Evolutionary conservation across 768 basidiomycete species (phyloP), one percentile per base, ranked within the genome.

Genomic region (Rhodotorula toruloides): DNA sequence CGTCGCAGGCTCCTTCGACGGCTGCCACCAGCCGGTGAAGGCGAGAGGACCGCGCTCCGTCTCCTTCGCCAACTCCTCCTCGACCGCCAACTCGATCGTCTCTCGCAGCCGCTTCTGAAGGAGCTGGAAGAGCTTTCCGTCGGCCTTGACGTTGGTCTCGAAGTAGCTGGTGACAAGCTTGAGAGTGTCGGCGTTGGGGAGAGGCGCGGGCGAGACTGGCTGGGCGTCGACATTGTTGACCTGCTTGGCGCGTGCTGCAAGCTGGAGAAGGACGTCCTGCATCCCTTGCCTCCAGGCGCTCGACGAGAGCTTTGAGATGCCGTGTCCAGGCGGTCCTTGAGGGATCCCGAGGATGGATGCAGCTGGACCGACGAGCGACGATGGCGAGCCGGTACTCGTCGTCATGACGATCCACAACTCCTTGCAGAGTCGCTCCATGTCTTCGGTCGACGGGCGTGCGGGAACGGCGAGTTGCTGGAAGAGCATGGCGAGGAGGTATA

Each of bases 401-500:
- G 47, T 27, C 59, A 73, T 85, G 48, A 82, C 84, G 74, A 86
- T 87, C 75, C 86, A 83, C 68, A 91, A 84, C 78, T 91, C 89
- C 71, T 82, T 81, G 77, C 90, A 88, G 53, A 91, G 78, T 69
- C 79, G 80, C 67, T 82, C 75, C 66, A 90, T 77, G 46, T 85
- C 84, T 43, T 77, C 78, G 48, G 59, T 27, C 10, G 65, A 56
- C 14, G 65, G 65, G 4, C 65, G 48, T 7, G 61, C 58, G 50
- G 68, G 58, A 40, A 37, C 43, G 39, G 75, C 79, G 70, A 91
- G 83, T 75, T 90, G 87, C 47, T 89, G 85, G 76, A 85, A 90
- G 29, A 91, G 84, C 73, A 91, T 80, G 42, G 90, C 80, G 71
- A 90, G 84, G 84, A 91, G 86, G 78, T 87, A 89, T 56, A 90